Evolutionary conservation across 805 yeast species (phyloP), one percentile per base, ranked within the genome.

Genomic region (Danielia oregonensis): DNA sequence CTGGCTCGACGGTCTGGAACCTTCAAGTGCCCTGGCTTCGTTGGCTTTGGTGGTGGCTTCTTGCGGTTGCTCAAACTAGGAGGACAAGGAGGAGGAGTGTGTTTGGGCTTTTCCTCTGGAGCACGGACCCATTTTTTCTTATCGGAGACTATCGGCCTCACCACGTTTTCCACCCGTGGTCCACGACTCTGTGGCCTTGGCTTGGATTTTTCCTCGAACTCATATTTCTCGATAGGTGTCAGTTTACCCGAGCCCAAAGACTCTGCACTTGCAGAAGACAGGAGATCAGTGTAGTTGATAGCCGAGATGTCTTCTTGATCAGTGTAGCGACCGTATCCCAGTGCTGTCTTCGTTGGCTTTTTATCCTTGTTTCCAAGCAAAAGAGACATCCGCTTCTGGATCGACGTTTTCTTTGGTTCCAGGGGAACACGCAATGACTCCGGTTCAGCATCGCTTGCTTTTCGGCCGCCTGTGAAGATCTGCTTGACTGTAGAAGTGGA

Each of bases 241-340:
- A 11, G 6, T 3, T 22, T 16, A 5, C 25, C 12, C 26, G 14
- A 14, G 26, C 15, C 17, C 13, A 46, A 26, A 3, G 47, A 40
- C 24, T 63, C 68, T 11, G 50, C 26, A 53, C 57, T 46, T 49
- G 51, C 15, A 51, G 48, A 17, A 50, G 42, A 33, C 38, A 58
- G 16, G 26, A 44, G 49, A 24, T 39, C 43, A 12, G 36, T 61
- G 29, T 54, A 65, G 32, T 51, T 52, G 28, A 42, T 45, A 18
- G 52, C 52, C 5, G 36, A 26, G 14, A 48, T 41, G 24, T 48
- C 52, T 8, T 49, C 56, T 22, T 44, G 43, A 31, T 72, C 81
- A 0, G 89, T 79, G 52, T 73, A 85, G 52, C 77, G 76, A 6
- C 96, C 96, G 56, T 88, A 87, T 0, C 96, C 96, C 4, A 68